phyloP scores from a whole-genome alignment of 768 basidiomycete species.

The Trametes gibbosa region DNA sequence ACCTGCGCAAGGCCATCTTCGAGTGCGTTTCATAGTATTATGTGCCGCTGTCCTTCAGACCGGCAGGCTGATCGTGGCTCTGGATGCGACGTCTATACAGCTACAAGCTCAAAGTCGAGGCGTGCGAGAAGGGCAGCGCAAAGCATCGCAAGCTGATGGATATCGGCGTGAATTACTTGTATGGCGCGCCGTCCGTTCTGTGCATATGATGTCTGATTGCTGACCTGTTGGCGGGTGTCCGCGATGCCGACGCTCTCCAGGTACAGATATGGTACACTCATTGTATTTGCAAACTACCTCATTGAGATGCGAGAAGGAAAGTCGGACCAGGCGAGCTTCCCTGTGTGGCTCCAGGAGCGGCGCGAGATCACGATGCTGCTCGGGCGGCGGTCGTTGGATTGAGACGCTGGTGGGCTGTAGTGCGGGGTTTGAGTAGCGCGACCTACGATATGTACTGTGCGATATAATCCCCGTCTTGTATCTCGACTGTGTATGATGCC shows the following conservation, averaged over 20 bases:
- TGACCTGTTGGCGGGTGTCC: constrained; percentile 1
- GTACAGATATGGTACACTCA: constrained; percentile 86
- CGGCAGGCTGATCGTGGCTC: background rate
- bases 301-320: constrained; percentile 57
- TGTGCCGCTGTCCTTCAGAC: background rate
- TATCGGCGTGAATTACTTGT: constrained; percentile 85
- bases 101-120: constrained; percentile 88
- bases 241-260: constrained; percentile 34
- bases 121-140: constrained; percentile 70
- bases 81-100: constrained; percentile 37
- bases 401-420: constrained; percentile 19
- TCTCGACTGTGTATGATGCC: background rate
- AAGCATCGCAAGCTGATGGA: constrained; percentile 76
- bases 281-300: constrained; percentile 93
- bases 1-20: constrained; percentile 91
- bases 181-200: constrained; percentile 29
- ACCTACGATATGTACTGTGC: constrained; percentile 4
- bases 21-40: constrained; percentile 54
- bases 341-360: constrained; percentile 78
- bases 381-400: constrained; percentile 68
- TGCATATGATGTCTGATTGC: constrained; percentile 22
- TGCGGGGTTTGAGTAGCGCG: background rate
- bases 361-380: constrained; percentile 81
- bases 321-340: constrained; percentile 54
- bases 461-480: background rate